phyloP scores from a whole-genome alignment of 2,329 filamentous ascomycete genomes.

The Colletotrichum destructivum region DNA sequence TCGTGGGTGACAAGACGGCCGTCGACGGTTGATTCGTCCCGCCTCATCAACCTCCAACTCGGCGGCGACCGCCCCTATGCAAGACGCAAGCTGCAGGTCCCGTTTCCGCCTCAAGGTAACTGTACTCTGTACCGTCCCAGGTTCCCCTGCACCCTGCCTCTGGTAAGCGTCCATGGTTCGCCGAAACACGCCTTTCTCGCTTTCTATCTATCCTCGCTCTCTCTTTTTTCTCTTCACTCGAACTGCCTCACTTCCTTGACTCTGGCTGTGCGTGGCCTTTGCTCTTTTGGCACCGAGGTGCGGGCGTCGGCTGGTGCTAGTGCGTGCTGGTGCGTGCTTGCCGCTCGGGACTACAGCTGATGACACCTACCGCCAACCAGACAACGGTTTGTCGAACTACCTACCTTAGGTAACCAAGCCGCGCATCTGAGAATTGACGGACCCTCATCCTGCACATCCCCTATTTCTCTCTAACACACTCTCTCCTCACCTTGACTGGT shows the following conservation, averaged over 20 bases:
- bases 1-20: not conserved
- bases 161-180: not conserved
- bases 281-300: not conserved
- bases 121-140: not conserved
- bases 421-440: not conserved
- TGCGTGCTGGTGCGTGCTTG: not conserved
- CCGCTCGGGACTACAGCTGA: not conserved
- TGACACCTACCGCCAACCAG: not conserved
- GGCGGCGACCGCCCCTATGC: slow-evolving; percentile 24
- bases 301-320: not conserved
- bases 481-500: not conserved
- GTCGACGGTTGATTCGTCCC: slow-evolving; percentile 6
- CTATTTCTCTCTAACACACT: not conserved
- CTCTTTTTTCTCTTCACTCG: not conserved
- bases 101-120: slow-evolving; percentile 17
- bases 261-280: not conserved
- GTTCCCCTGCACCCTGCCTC: slow-evolving; percentile 24
- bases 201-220: not conserved
- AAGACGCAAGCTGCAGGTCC: slow-evolving; percentile 39
- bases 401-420: not conserved
- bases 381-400: not conserved
- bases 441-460: not conserved
- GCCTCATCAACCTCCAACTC: slow-evolving; percentile 37
- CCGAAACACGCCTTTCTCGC: not conserved
- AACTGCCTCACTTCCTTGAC: not conserved